Evolutionary conservation across 306 rosid species (phyloP), one percentile per base, ranked within the genome.

Genomic region (Carpinus viminea): DNA sequence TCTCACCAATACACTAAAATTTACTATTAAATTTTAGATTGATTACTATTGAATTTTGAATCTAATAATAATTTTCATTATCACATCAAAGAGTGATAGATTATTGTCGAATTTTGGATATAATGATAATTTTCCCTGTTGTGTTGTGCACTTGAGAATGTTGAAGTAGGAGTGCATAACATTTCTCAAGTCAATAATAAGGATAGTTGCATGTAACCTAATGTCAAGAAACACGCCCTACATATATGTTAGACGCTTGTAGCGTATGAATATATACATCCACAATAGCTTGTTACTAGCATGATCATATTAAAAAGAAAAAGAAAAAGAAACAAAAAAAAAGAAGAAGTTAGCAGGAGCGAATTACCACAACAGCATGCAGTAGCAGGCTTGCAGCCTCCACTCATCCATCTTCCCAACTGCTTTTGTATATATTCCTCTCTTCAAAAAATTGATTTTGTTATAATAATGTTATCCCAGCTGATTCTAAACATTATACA

Each of bases 391-490:
- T 41, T 65, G 7, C 52, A 66, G 50, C 10, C 24, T 7, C 51
- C 52, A 9, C n/a, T 15, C 51, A 54, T 43, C 77, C 47, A 73
- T 31, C 76, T 77, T 79, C 73, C 69, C 60, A 84, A 74, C 55
- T 74, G 71, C 84, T 75, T 48, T 48, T 78, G 78, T 52, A 31
- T 73, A 70, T 52, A 28, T 68, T 83, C 68, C 7, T 73, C 74
- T 79, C 72, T 66, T 21, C 76, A 86, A 87, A 84, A 86, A 74
- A 75, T 81, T 80, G 65, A 82, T 80, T 10, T 66, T 55, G 78
- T 62, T 77, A 76, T 66, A 68, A 26, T 9, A 47, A 78, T 68
- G 56, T 17, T 18, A 74, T 71, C 26, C 86, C 83, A 83, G 68
- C 70, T 62, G 79, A 74, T 82, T 84, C 60, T 84, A 75, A 77